These are phyloP conservation scores for Plasmodium inui DNA, from an alignment of 169 alveolate genomes.

Conservation along the genomic window DNA sequence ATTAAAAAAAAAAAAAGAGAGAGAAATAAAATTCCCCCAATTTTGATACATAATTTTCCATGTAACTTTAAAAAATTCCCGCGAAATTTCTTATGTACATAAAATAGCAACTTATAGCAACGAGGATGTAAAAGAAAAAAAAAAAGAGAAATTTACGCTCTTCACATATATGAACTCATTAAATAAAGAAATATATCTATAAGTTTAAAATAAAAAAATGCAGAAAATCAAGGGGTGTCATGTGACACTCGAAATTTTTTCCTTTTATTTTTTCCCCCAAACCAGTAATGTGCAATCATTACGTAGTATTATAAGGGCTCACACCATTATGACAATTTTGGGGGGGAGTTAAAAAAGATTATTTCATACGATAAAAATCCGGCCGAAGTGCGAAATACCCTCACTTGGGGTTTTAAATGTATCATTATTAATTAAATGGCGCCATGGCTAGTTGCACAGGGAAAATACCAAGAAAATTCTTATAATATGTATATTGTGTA, in stretches of 20 bases:
- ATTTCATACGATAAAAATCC: background rate
- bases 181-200: background rate
- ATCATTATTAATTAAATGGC: background rate
- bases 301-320: background rate
- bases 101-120: background rate
- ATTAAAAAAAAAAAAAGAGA: background rate
- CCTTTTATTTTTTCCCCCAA: background rate
- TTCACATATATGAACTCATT: background rate
- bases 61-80: constrained; percentile 1
- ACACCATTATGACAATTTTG: background rate
- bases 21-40: background rate
- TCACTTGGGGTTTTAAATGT: background rate
- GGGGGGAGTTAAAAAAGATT: background rate
- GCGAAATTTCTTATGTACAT: background rate
- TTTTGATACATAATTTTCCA: background rate
- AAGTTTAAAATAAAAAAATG: background rate
- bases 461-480: background rate
- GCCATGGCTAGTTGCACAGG: background rate
- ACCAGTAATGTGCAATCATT: background rate
- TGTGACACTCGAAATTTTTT: background rate
- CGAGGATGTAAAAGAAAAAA: background rate
- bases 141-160: background rate
- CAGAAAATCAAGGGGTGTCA: background rate
- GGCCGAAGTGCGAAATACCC: background rate
- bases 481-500: background rate